phyloP scores from a whole-genome alignment of 2,329 filamentous ascomycete genomes.

The Neurospora sp. region DNA sequence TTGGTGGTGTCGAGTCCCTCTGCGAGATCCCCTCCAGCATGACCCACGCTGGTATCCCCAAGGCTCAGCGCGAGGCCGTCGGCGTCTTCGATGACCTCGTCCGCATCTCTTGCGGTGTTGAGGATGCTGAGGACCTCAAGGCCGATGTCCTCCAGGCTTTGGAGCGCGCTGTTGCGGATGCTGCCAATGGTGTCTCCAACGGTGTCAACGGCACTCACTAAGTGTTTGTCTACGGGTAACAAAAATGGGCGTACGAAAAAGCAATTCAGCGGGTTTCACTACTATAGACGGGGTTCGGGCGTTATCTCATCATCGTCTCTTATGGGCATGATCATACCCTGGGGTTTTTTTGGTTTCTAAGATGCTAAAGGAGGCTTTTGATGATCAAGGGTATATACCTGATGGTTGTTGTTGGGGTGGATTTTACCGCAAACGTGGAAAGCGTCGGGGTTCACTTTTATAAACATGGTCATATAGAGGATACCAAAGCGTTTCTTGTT shows the following conservation, averaged over 20 bases:
- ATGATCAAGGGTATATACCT: background rate
- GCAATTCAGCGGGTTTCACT: background rate
- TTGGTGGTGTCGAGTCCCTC: conserved; percentile 82
- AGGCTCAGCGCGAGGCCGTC: conserved; percentile 79
- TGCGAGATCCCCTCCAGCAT: conserved; percentile 82
- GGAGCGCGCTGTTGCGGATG: conserved; percentile 53
- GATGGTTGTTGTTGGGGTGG: background rate
- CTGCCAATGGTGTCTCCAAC: conserved; percentile 12
- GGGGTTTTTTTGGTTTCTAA: background rate
- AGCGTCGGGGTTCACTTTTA: background rate
- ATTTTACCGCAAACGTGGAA: background rate
- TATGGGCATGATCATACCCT: background rate
- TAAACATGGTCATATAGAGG: background rate
- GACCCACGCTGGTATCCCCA: conserved; percentile 94
- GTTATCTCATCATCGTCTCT: background rate
- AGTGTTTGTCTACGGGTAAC: background rate
- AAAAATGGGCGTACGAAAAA: background rate
- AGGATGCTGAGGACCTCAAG: conserved; percentile 78
- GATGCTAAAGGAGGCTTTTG: background rate
- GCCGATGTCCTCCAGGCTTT: conserved; percentile 72
- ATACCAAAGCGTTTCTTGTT: background rate
- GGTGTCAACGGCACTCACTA: conserved; percentile 8
- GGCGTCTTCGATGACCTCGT: conserved; percentile 94
- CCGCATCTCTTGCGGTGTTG: conserved; percentile 84
- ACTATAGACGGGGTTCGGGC: background rate